Evolutionary conservation across 352 stramenopile species (phyloP).

Genomic region (Stephanocyclus meneghinianus): DNA sequence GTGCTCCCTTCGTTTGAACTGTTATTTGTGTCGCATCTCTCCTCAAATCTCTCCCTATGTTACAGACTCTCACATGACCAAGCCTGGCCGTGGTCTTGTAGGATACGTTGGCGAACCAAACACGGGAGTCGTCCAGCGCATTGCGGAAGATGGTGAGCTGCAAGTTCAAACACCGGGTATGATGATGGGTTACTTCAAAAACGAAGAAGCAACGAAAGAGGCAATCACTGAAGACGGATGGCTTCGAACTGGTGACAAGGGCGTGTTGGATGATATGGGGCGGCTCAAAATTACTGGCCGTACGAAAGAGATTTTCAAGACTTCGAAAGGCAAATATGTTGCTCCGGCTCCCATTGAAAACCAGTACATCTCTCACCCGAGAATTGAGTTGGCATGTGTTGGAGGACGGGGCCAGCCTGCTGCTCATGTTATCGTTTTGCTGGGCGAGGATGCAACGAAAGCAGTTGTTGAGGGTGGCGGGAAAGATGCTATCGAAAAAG

Average conservation of each 20-base stretch:
- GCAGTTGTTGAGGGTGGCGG: slow-evolving; percentile 27
- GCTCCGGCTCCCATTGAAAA: slow-evolving; percentile 75
- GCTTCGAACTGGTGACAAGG: slow-evolving; percentile 72
- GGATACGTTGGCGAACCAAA: slow-evolving; percentile 72
- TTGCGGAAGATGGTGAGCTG: slow-evolving; percentile 70
- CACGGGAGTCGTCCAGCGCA: slow-evolving; percentile 63
- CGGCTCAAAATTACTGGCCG: slow-evolving; percentile 77
- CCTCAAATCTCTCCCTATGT: background rate
- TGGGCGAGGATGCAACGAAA: slow-evolving; percentile 59
- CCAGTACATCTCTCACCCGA: slow-evolving; percentile 50
- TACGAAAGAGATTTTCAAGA: slow-evolving; percentile 81
- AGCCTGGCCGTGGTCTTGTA: slow-evolving; percentile 41
- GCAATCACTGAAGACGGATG: slow-evolving; percentile 72
- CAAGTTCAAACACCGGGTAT: slow-evolving; percentile 68
- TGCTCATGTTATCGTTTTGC: slow-evolving; percentile 59
- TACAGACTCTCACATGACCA: slow-evolving; percentile 62
- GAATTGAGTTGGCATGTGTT: slow-evolving; percentile 69
- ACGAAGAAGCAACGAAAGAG: slow-evolving; percentile 70
- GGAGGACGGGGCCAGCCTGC: slow-evolving; percentile 59
- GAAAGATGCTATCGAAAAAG: slow-evolving; percentile 55
- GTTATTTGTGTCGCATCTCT: background rate
- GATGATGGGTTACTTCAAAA: slow-evolving; percentile 76
- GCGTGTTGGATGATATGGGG: slow-evolving; percentile 60
- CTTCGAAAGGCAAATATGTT: slow-evolving; percentile 77
- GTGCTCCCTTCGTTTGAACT: background rate